Conservation (phyloP, 1,284 basidiomycete species). For the Pseudomicrostroma phylloplanum region DNA sequence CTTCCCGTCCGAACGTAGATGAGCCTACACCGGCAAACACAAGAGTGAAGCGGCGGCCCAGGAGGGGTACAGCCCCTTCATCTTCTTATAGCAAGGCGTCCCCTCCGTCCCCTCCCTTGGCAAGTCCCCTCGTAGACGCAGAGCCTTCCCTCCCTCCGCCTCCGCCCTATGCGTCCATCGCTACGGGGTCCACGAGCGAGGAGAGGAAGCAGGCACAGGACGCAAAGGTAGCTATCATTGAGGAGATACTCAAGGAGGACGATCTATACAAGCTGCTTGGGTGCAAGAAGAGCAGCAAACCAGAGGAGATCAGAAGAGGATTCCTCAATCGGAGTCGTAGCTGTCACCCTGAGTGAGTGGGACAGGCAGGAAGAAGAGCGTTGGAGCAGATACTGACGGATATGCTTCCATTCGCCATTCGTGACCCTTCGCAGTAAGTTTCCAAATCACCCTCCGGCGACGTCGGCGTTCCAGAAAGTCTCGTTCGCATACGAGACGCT, state of each 20-base stretch:
- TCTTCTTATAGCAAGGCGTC: neutral
- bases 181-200: constrained; percentile 4
- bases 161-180: constrained; percentile 16
- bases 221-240: constrained; percentile 14
- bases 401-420: neutral
- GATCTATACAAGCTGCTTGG: constrained; percentile 71
- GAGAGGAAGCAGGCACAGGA: constrained; percentile 8
- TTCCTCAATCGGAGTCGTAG: constrained; percentile 68
- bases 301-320: constrained; percentile 67
- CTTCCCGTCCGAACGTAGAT: neutral
- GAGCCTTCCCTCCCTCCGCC: constrained; percentile 8
- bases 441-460: constrained; percentile 65
- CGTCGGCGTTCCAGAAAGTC: constrained; percentile 75
- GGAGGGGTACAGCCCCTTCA: neutral
- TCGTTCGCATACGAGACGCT: constrained; percentile 74
- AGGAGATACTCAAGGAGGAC: constrained; percentile 19
- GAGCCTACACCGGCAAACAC: constrained; percentile 7
- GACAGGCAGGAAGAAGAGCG: constrained; percentile 54
- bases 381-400: neutral
- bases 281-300: constrained; percentile 56
- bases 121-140: neutral
- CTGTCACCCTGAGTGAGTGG: constrained; percentile 65
- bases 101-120: neutral
- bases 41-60: constrained; percentile 14
- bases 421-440: constrained; percentile 61